Base-by-base conservation (phyloP, 352 stramenopile species). In the Phytophthora pistaciae region DNA sequence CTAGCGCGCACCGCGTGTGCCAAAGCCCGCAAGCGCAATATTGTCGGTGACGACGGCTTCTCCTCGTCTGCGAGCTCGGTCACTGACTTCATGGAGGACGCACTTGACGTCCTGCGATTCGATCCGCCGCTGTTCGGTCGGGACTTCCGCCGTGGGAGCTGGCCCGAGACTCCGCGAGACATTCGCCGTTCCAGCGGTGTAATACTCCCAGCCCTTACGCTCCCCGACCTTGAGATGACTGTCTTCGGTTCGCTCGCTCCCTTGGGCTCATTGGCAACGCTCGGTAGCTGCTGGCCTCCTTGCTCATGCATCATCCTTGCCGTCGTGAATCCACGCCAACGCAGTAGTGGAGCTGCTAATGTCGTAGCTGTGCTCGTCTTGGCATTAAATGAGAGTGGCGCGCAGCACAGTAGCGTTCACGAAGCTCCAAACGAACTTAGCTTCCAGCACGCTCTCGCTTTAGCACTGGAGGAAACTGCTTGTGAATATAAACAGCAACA, bases 1-100 rank as follows among this genome's bases (percentile, higher is more conserved):
- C 73, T 81, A 5, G 86, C 86, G 8, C 83, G 79, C 5, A 93
- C 78, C 2, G 81, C 84, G 21, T 79, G 82, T 0, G 83, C 84
- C 1, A 93, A 59, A 10, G 86, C 83, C 25, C 66, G 67, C 14
- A 93, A 66, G 0, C 83, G 64, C 38, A 77, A 56, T 1, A 78
- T 82, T 1, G 83, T 92, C 0, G 68, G 62, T 0, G 86, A 92
- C 1, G 82, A 66, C 25, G 56, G 44, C 16, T 74, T 79, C 0
- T 60, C 16, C 14, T 85, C 66, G 1, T 50, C 55, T 0, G 48
- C 25, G 3, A 73, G 7, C 23, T 80, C 64, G 0, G 36, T 5
- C 27, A 77, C 46, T 0, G 27, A 54, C 42, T 70, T 72, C 50
- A 75, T 20, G 11, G 36, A 42, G 13, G 71, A 71, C 6, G 18